Conservation (phyloP, 495 filamentous ascomycete genomes). For the Cercophora scortea region DNA sequence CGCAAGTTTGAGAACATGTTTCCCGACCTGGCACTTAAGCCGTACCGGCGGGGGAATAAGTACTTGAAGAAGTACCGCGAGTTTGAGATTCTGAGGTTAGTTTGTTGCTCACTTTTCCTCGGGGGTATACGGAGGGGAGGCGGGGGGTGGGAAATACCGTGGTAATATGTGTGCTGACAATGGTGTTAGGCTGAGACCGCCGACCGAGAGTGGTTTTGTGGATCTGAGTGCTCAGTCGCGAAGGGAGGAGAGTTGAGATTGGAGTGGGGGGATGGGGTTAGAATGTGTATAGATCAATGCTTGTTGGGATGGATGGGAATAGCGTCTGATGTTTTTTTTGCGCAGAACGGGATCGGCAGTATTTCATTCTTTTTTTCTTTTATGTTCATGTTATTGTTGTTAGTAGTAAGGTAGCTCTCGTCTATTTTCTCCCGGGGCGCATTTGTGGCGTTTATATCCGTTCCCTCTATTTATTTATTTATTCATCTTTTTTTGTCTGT, state of each 20-base stretch:
- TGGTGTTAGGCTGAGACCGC: background rate
- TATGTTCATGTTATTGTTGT: background rate
- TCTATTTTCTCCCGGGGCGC: background rate
- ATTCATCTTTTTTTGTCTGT: background rate
- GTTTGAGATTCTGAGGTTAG: slow-evolving; percentile 75
- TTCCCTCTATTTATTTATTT: background rate
- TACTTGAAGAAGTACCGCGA: slow-evolving; percentile 63
- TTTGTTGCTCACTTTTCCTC: slow-evolving; percentile 28
- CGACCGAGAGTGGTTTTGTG: background rate
- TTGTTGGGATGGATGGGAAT: too few relatives aligned
- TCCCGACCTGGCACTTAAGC: slow-evolving; percentile 53
- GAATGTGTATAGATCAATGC: too few relatives aligned
- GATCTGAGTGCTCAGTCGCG: background rate
- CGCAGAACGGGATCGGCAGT: too few relatives aligned
- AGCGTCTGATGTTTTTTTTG: too few relatives aligned
- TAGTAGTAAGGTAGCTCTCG: background rate
- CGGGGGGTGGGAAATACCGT: too few relatives aligned
- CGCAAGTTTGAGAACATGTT: slow-evolving; percentile 31
- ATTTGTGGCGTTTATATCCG: too few relatives aligned
- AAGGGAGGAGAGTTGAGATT: too few relatives aligned
- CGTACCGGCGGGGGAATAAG: slow-evolving; percentile 58
- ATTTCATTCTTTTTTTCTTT: background rate
- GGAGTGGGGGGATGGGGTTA: too few relatives aligned
- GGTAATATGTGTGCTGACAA: background rate
- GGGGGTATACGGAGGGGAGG: too few relatives aligned